A percentile compares a stretch with the other conserved stretches of the same genome.
Conservation (phyloP, 352 stramenopile genomes). For the Phytophthora chlamydospora region DNA sequence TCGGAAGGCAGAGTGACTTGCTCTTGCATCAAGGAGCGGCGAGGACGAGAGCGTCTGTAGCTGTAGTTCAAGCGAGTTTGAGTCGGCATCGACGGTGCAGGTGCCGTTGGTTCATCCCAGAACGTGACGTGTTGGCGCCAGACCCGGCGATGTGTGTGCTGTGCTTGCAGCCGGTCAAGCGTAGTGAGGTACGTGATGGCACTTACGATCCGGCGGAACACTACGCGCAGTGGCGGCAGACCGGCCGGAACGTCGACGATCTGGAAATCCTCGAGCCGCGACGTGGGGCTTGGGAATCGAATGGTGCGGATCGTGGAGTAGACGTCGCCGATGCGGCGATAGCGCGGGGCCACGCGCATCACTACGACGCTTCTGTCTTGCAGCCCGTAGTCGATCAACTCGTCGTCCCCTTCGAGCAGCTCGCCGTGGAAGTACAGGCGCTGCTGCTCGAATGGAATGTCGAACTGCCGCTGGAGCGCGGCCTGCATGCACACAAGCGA, state of each 20-base stretch:
- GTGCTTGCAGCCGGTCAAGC: constrained; percentile 55
- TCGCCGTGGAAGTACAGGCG: constrained; percentile 61
- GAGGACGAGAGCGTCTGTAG: constrained; percentile 7
- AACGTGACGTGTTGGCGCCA: constrained; percentile 53
- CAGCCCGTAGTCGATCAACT: constrained; percentile 61
- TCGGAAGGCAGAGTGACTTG: constrained; percentile 2
- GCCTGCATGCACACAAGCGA: constrained; percentile 62
- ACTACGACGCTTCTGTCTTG: constrained; percentile 58
- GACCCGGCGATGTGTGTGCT: constrained; percentile 48
- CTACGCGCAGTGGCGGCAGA: constrained; percentile 55
- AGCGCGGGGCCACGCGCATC: constrained; percentile 50
- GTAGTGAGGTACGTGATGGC: constrained; percentile 66
- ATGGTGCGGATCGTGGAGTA: constrained; percentile 69
- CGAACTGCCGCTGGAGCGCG: constrained; percentile 62
- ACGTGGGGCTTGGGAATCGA: constrained; percentile 35
- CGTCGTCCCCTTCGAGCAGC: constrained; percentile 65
- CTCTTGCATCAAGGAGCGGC: constrained; percentile 1
- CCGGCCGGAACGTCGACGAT: constrained; percentile 65
- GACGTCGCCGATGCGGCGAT: constrained; percentile 68
- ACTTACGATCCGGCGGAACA: constrained; percentile 63
- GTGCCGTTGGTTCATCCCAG: constrained; percentile 37
- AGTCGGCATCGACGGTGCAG: background rate
- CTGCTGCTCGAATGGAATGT: constrained; percentile 67
- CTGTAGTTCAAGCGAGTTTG: constrained; percentile 4
- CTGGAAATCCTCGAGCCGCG: constrained; percentile 53